Evolutionary conservation across 345 rosid species (phyloP).

Genomic region (Noccaea bulbosa): DNA sequence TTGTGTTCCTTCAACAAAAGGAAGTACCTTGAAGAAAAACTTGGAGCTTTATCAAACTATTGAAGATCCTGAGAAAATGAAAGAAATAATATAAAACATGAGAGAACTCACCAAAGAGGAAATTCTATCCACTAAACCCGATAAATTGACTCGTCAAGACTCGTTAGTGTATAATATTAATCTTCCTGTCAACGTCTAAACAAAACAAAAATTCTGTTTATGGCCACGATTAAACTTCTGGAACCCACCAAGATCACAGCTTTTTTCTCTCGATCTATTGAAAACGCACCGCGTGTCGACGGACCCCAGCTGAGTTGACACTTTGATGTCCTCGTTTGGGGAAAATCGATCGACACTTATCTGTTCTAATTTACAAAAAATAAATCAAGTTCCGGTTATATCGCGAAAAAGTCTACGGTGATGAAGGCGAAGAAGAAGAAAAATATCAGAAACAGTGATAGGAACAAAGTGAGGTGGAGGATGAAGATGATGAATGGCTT

Average conservation of each 20-base stretch:
- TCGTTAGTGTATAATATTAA: conserved; percentile 36
- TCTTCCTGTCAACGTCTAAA: conserved; percentile 34
- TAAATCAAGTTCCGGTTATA: background rate
- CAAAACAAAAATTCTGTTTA: conserved; percentile 6
- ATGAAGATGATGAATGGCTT: conserved; percentile 23
- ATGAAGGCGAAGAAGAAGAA: background rate
- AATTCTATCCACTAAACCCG: conserved; percentile 24
- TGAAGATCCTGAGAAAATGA: conserved; percentile 27
- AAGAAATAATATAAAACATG: background rate
- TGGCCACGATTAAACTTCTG: conserved; percentile 33
- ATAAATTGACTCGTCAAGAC: conserved; percentile 26
- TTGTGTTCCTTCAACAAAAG: background rate
- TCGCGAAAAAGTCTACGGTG: conserved; percentile 28
- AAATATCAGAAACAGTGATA: conserved; percentile 42
- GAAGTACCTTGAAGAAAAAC: conserved; percentile 30
- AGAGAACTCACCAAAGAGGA: conserved; percentile 27
- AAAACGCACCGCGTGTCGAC: conserved; percentile 36
- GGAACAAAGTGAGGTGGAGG: conserved; percentile 24
- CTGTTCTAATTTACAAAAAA: background rate
- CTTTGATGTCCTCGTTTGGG: conserved; percentile 4
- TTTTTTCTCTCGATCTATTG: conserved; percentile 16
- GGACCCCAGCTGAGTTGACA: background rate
- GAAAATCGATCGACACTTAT: background rate
- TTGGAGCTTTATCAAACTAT: conserved; percentile 26
- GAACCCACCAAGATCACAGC: conserved; percentile 40